phyloP scores from a whole-genome alignment of 1,284 basidiomycete genomes.

The Ganoderma lingzhi region DNA sequence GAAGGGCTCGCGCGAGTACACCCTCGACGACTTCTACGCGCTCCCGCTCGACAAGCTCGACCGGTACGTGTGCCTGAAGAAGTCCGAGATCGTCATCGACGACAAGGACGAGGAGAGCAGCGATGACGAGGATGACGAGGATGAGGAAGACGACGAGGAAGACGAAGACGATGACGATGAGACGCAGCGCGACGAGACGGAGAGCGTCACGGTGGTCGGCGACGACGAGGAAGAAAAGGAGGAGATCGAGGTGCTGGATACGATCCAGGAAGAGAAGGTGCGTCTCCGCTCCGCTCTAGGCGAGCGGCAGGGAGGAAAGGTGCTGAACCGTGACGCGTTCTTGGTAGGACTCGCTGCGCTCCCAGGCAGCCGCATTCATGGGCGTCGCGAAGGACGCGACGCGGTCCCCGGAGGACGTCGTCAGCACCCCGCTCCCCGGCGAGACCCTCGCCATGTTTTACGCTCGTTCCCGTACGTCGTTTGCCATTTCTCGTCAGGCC shows the following conservation, averaged over 20 bases:
- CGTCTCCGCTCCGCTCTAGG: not conserved
- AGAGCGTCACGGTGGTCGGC: constrained; percentile 30
- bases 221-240: constrained; percentile 30
- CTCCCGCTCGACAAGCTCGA: constrained; percentile 87
- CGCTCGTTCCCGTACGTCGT: constrained; percentile 72
- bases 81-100: constrained; percentile 67
- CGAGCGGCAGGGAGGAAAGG: not conserved
- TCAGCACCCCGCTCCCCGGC: constrained; percentile 89
- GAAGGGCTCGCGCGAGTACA: constrained; percentile 82
- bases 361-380: constrained; percentile 76
- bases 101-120: constrained; percentile 71
- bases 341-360: constrained; percentile 61
- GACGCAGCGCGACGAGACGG: constrained; percentile 40
- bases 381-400: constrained; percentile 74
- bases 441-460: constrained; percentile 90
- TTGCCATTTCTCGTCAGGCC: not conserved
- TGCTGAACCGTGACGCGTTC: not conserved
- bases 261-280: constrained; percentile 36
- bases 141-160: constrained; percentile 55
- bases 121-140: constrained; percentile 62
- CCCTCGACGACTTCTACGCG: constrained; percentile 84
- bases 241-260: constrained; percentile 27
- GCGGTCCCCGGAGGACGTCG: constrained; percentile 73
- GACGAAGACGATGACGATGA: constrained; percentile 54
- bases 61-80: constrained; percentile 74